phyloP scores from a whole-genome alignment of 2,329 filamentous ascomycete species.

The Cladophialophora exuberans region DNA sequence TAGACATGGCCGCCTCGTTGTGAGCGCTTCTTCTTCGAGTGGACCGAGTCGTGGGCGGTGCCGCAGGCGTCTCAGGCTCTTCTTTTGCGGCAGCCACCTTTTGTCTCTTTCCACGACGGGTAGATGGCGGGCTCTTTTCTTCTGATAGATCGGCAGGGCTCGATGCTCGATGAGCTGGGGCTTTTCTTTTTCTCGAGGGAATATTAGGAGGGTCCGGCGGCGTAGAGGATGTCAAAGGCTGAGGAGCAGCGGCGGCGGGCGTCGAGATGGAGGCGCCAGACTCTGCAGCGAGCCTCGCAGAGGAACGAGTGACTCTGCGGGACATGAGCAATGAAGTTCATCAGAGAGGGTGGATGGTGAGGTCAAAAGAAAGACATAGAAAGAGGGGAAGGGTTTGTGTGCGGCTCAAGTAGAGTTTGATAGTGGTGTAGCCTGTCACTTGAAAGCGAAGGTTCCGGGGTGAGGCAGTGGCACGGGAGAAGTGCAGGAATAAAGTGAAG shows the following conservation, averaged over 20 bases:
- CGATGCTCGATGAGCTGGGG: slow-evolving; percentile 56
- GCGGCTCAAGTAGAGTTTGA: slow-evolving; percentile 9
- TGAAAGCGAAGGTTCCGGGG: slow-evolving; percentile 18
- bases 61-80: slow-evolving; percentile 46
- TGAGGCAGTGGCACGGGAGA: slow-evolving; percentile 13
- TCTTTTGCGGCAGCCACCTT: slow-evolving; percentile 56
- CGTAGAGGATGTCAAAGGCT: not conserved
- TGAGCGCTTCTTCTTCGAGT: slow-evolving; percentile 22
- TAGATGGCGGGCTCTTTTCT: slow-evolving; percentile 36
- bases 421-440: slow-evolving; percentile 14
- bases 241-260: slow-evolving; percentile 32
- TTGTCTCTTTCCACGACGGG: slow-evolving; percentile 70
- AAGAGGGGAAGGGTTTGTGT: slow-evolving; percentile 13
- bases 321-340: slow-evolving; percentile 75
- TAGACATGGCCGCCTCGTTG: slow-evolving; percentile 40
- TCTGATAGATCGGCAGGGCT: slow-evolving; percentile 45
- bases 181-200: slow-evolving; percentile 72
- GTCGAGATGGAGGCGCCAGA: slow-evolving; percentile 47
- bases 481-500: slow-evolving; percentile 21
- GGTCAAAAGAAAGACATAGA: slow-evolving; percentile 14
- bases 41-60: slow-evolving; percentile 22
- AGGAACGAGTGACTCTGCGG: slow-evolving; percentile 93
- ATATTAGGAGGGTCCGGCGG: slow-evolving; percentile 45
- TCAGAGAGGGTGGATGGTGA: slow-evolving; percentile 13
- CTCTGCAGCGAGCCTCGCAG: slow-evolving; percentile 83